Evolutionary conservation across 208 protist genomes (phyloP).

Genomic region (Leishmania aethiopica): DNA sequence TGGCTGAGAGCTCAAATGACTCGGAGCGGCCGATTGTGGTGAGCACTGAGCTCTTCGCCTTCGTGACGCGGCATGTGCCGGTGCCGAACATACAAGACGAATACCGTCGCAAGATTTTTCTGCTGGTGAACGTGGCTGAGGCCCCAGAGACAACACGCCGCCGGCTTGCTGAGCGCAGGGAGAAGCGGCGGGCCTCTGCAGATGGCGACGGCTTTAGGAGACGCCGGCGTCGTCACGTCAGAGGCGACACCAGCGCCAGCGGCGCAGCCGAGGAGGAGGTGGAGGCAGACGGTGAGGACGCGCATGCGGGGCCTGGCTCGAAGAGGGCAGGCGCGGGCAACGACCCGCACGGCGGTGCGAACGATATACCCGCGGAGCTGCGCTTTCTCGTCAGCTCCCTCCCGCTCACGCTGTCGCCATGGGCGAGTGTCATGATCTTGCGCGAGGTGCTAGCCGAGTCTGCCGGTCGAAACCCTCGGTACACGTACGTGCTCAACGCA

Average conservation of each 20-base stretch:
- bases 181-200: constrained; percentile 4
- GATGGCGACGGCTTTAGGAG: neutral
- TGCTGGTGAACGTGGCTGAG: constrained; percentile 87
- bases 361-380: constrained; percentile 85
- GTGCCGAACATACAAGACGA: constrained; percentile 92
- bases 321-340: constrained; percentile 7
- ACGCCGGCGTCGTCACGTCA: neutral
- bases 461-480: constrained; percentile 82
- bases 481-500: constrained; percentile 90
- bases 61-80: constrained; percentile 75
- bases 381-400: constrained; percentile 87
- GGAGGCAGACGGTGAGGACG: neutral
- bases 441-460: constrained; percentile 89
- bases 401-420: constrained; percentile 80
- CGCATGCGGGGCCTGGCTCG: neutral
- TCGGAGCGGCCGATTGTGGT: constrained; percentile 62
- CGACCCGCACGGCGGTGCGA: constrained; percentile 35
- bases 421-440: constrained; percentile 86
- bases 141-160: constrained; percentile 47
- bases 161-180: constrained; percentile 22
- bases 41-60: constrained; percentile 74
- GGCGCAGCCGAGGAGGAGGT: constrained; percentile 1
- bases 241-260: neutral
- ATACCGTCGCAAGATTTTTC: constrained; percentile 90
- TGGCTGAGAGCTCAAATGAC: constrained; percentile 51